Percentiles rank a stretch among this genome's conserved stretches.
Conservation (phyloP, 371 early-diverging fungal species). For the Gilbertella persicaria region DNA sequence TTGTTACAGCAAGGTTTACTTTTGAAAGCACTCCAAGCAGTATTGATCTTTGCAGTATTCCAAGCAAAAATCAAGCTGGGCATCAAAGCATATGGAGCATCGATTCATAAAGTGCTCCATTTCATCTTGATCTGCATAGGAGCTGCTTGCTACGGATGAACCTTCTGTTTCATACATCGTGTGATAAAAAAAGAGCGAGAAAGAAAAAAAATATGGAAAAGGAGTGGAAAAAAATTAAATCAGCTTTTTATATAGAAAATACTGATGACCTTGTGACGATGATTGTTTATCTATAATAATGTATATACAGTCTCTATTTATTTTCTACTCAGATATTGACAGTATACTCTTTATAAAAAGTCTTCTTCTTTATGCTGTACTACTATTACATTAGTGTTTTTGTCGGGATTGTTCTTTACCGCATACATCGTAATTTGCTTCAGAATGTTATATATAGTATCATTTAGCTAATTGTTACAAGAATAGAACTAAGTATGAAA, state of each 20-base stretch:
- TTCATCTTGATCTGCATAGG: constrained; percentile 30
- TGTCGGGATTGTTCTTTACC: no score
- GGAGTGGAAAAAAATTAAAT: background rate
- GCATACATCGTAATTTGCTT: no score
- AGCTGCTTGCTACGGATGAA: constrained; percentile 14
- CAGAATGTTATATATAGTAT: no score
- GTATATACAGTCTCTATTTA: no score
- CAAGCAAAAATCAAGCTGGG: constrained; percentile 55
- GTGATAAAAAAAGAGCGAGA: background rate
- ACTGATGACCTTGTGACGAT: constrained; percentile 11
- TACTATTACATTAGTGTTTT: no score
- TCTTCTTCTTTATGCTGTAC: no score
- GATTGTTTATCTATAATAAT: background rate
- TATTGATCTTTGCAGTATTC: constrained; percentile 59
- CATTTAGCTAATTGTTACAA: no score
- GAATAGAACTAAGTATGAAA: no score
- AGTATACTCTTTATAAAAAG: no score
- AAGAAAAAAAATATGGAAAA: background rate
- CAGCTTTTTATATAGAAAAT: background rate
- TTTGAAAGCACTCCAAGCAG: constrained; percentile 56
- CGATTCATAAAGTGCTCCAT: constrained; percentile 56
- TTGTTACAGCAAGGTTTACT: constrained; percentile 37
- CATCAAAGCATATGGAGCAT: constrained; percentile 65
- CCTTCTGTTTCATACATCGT: constrained; percentile 23
- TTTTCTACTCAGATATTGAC: no score